Conservation (phyloP, 1,284 basidiomycete species). For the Rhodotorula sp. region DNA sequence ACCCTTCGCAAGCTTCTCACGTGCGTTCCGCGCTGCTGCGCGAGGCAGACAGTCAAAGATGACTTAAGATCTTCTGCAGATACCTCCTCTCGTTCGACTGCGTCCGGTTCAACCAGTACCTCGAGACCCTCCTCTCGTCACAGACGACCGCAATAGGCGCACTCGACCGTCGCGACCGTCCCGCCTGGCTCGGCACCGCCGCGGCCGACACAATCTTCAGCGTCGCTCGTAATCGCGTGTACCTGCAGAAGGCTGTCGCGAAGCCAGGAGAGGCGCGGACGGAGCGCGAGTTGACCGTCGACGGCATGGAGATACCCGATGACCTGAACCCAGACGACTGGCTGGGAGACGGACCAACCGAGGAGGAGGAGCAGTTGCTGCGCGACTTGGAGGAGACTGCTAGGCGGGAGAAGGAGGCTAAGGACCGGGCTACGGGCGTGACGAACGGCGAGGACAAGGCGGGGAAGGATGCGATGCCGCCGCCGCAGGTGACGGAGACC, state of each 20-base stretch:
- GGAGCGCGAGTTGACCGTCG: conserved; percentile 42
- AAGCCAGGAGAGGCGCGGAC: conserved; percentile 45
- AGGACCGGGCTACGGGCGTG: not conserved
- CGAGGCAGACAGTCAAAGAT: too few relatives aligned
- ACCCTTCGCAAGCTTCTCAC: conserved; percentile 78
- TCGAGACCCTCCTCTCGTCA: conserved; percentile 82
- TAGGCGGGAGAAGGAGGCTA: conserved; percentile 43
- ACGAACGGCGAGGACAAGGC: not conserved
- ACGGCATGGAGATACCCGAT: conserved; percentile 44
- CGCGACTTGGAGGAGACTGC: conserved; percentile 56
- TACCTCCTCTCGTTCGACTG: conserved; percentile 90
- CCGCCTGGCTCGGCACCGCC: conserved; percentile 83
- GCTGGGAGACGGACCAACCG: conserved; percentile 13
- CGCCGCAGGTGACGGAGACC: not conserved
- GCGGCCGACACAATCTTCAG: conserved; percentile 84
- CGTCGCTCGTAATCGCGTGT: conserved; percentile 76
- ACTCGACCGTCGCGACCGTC: conserved; percentile 59
- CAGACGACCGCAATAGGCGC: conserved; percentile 54
- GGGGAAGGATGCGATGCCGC: not conserved
- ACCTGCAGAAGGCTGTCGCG: conserved; percentile 56
- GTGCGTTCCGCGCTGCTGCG: conserved; percentile 53
- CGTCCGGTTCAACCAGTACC: conserved; percentile 84
- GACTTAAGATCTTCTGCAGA: conserved; percentile 51
- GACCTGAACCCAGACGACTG: conserved; percentile 41
- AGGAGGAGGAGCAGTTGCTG: conserved; percentile 35